Evolutionary conservation across 2,329 filamentous ascomycete species (phyloP), one percentile per base, ranked within the genome.

Genomic region (Penicillium sp.): DNA sequence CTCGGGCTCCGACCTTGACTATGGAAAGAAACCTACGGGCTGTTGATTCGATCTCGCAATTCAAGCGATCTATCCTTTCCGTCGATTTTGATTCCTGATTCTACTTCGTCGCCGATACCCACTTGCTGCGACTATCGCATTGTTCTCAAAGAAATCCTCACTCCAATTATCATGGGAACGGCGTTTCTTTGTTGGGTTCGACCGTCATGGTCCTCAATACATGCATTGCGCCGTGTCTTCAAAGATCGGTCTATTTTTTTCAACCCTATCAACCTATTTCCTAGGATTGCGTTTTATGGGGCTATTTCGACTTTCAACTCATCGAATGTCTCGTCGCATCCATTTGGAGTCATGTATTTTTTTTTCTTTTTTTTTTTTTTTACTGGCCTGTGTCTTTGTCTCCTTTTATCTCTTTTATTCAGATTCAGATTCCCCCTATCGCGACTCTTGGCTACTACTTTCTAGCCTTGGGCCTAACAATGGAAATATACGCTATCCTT

Each of bases 401-500:
- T 39, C n/a, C 35, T 27, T 27, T 49, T 41, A 26, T 45, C 35
- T 52, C 26, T 31, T 51, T 48, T 46, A 19, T 33, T 48, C 47
- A 43, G 24, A 39, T 49, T 44, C 58, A 57, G 43, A 61, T 61
- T 59, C 58, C 59, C 52, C 56, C 53, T 37, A 47, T 57, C 51
- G 52, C 47, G 53, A 50, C 48, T 53, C 53, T 48, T 50, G 27
- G 54, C 56, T 63, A 64, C 62, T 64, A 64, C 60, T 64, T 63
- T 16, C 60, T 64, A 64, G 62, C 52, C 37, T 37, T 55, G 52
- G 52, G 52, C 47, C n/a, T 51, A 41, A 54, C 56, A 61, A 57
- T 63, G 55, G 37, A 59, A 54, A 14, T 35, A 10, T 10, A 26
- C 37, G 22, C n/a, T 29, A 27, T 21, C 19, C 21, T 26, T 37